Evolutionary conservation across 1,284 basidiomycete species (phyloP).

Genomic region (Ganoderma multipileum): DNA sequence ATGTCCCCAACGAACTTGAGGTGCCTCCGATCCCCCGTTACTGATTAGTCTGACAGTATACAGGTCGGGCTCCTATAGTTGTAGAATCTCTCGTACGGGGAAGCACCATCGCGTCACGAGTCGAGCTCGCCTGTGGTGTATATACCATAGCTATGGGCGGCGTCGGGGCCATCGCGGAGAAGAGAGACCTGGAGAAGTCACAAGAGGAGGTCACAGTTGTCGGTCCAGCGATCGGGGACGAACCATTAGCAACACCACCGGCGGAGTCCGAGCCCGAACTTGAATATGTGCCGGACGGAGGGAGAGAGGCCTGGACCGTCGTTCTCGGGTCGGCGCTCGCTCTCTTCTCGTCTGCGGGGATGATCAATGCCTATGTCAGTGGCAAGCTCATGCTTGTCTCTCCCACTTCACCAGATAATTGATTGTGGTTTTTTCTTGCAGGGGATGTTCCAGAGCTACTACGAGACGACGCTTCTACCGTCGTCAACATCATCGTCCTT

Average conservation of each 20-base stretch:
- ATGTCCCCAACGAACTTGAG: neutral
- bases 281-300: slow-evolving; percentile 39
- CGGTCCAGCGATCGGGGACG: neutral
- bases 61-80: neutral
- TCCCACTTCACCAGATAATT: slow-evolving; percentile 2
- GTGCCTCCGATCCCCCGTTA: neutral
- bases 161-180: neutral
- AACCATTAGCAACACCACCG: neutral
- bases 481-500: slow-evolving; percentile 46
- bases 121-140: neutral
- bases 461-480: slow-evolving; percentile 44
- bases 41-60: neutral
- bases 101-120: neutral
- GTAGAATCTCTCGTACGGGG: neutral
- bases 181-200: neutral
- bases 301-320: slow-evolving; percentile 40
- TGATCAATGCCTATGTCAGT: slow-evolving; percentile 44
- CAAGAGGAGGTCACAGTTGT: slow-evolving; percentile 5
- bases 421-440: slow-evolving; percentile 16
- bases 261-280: slow-evolving; percentile 5
- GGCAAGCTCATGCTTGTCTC: neutral
- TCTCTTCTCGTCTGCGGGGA: slow-evolving; percentile 43
- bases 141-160: neutral
- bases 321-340: slow-evolving; percentile 40
- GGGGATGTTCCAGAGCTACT: slow-evolving; percentile 51